Conservation (phyloP, 305 asterid species). For the Fraxinus nigra region DNA sequence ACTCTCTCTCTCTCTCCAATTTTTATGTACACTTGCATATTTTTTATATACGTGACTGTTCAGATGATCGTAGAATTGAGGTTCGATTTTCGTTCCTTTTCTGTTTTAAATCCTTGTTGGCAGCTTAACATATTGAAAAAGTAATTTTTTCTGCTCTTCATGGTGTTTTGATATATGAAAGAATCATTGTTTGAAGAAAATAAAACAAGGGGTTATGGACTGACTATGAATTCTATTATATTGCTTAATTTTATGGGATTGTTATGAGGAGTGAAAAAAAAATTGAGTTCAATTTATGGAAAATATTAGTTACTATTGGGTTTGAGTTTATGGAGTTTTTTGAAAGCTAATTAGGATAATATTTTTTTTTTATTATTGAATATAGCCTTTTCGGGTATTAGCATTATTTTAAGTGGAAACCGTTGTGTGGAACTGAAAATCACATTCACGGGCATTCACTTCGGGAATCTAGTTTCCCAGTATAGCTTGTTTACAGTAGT, state of each 20-base stretch:
- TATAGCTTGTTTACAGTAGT: background rate
- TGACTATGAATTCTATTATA: background rate
- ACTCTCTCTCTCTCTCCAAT: background rate
- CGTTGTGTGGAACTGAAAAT: background rate
- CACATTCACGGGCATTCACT: background rate
- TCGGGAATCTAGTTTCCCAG: background rate
- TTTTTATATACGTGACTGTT: conserved; percentile 11
- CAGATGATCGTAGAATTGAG: conserved; percentile 21
- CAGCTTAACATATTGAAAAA: background rate
- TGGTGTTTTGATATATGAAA: background rate
- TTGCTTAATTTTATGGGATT: background rate
- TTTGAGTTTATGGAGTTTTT: conserved; percentile 5
- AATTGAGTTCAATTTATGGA: conserved; percentile 6
- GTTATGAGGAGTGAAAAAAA: background rate
- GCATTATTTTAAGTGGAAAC: background rate
- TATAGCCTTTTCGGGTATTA: background rate
- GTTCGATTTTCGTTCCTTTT: conserved; percentile 7
- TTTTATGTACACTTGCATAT: background rate
- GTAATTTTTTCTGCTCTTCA: background rate
- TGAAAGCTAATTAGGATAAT: background rate
- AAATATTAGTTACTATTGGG: conserved; percentile 17
- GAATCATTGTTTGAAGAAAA: background rate
- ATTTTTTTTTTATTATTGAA: background rate
- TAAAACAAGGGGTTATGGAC: conserved; percentile 14
- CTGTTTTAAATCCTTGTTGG: background rate